phyloP scores from a whole-genome alignment of 257 asterid genomes.

The Solanum habrochaites region DNA sequence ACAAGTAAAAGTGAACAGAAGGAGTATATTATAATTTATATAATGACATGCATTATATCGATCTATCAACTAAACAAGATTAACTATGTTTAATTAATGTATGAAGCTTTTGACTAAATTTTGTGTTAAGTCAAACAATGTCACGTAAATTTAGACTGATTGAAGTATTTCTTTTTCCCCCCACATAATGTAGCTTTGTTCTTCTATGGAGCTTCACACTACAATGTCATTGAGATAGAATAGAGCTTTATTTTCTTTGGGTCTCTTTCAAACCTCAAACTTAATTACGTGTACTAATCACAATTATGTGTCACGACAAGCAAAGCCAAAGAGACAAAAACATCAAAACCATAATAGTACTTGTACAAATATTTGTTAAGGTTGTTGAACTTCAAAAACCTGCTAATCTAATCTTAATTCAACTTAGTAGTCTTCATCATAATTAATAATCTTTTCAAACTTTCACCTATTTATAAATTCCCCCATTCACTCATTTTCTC shows the following conservation, averaged over 20 bases:
- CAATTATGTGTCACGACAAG: neutral
- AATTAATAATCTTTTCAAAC: neutral
- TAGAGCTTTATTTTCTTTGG: neutral
- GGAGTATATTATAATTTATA: no score
- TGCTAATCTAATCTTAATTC: neutral
- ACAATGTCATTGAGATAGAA: neutral
- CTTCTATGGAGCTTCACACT: neutral
- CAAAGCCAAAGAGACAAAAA: neutral
- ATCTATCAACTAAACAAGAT: neutral
- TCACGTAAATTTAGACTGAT: neutral
- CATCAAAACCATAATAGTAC: neutral
- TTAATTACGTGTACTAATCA: neutral
- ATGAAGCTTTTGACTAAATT: no score
- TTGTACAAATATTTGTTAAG: slow-evolving; percentile 25
- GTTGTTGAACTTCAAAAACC: slow-evolving; percentile 49
- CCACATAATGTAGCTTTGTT: neutral
- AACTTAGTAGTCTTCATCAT: neutral
- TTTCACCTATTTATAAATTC: slow-evolving; percentile 13
- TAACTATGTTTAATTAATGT: neutral
- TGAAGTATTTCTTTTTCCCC: no score
- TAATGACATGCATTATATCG: neutral
- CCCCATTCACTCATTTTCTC: neutral
- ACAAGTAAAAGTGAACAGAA: neutral
- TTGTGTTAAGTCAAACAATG: neutral
- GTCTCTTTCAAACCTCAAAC: neutral